Conservation (phyloP, 23 red algal species). For the Agarophyton chilense region DNA sequence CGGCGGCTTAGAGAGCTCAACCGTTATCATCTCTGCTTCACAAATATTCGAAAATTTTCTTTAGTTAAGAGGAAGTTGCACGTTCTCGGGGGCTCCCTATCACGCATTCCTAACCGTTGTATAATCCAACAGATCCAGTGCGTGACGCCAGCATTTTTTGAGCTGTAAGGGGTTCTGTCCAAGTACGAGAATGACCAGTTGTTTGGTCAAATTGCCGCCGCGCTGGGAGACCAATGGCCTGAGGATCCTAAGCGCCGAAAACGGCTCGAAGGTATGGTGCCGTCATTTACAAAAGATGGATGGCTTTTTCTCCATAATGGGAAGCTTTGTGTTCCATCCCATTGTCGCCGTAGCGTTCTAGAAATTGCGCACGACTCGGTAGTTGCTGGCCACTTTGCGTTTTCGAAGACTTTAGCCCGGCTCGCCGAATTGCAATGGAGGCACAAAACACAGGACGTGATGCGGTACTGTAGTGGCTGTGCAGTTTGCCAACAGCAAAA, state of each 20-base stretch:
- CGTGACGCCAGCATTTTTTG: background rate
- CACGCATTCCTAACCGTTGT: background rate
- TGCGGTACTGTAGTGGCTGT: background rate
- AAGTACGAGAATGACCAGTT: conserved; percentile 7
- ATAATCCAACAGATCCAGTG: background rate
- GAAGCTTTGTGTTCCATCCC: conserved; percentile 18
- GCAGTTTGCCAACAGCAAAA: conserved; percentile 14
- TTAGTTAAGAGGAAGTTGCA: background rate
- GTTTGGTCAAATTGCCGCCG: background rate
- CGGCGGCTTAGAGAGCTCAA: too few relatives aligned
- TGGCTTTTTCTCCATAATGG: background rate
- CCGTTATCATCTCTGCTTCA: too few relatives aligned
- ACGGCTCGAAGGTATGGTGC: background rate
- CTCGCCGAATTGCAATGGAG: background rate
- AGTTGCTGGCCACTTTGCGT: background rate
- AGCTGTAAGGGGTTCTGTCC: background rate
- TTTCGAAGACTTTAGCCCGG: background rate
- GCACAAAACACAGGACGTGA: conserved; percentile 11
- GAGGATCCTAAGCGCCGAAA: background rate
- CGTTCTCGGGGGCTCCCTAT: conserved; percentile 8
- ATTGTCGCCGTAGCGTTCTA: background rate
- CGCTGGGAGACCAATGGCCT: background rate
- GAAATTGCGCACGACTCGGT: background rate
- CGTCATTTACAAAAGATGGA: background rate
- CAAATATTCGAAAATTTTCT: background rate